A percentile compares a stretch with the other conserved stretches of the same genome.
Evolutionary conservation across 1,284 basidiomycete species (phyloP).

Genomic region (Calocybe gambosa): DNA sequence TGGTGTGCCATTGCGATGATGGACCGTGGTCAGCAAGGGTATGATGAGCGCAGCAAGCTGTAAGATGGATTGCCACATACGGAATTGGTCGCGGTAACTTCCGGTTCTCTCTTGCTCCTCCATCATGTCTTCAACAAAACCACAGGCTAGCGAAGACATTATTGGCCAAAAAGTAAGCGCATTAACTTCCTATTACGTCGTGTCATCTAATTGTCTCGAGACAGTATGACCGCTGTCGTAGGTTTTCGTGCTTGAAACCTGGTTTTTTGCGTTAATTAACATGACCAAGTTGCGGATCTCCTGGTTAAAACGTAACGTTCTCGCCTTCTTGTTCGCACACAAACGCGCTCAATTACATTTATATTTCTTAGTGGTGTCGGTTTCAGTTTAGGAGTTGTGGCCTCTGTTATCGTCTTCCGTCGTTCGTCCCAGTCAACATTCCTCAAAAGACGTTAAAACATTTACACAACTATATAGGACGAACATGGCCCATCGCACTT

Average conservation of each 20-base stretch:
- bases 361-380: constrained; percentile 73
- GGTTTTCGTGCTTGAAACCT: constrained; percentile 30
- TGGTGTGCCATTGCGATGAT: constrained; percentile 53
- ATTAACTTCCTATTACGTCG: neutral
- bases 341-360: neutral
- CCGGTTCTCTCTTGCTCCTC: constrained; percentile 19
- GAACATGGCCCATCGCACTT: constrained; percentile 93
- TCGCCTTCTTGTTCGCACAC: neutral
- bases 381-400: constrained; percentile 90
- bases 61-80: neutral
- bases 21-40: neutral
- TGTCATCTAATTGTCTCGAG: neutral
- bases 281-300: constrained; percentile 61
- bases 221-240: constrained; percentile 90
- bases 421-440: constrained; percentile 53
- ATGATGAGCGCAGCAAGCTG: neutral
- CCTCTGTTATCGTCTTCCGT: constrained; percentile 92
- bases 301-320: constrained; percentile 68
- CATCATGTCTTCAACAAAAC: constrained; percentile 48
- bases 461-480: constrained; percentile 51
- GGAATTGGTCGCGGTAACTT: constrained; percentile 20
- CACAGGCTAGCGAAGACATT: constrained; percentile 79
- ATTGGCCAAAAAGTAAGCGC: constrained; percentile 74
- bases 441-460: constrained; percentile 8
- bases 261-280: constrained; percentile 15